A percentile compares a stretch with the other conserved stretches of the same genome.
Conservation (phyloP, 495 filamentous ascomycete species). For the Chaetomium tenue region DNA sequence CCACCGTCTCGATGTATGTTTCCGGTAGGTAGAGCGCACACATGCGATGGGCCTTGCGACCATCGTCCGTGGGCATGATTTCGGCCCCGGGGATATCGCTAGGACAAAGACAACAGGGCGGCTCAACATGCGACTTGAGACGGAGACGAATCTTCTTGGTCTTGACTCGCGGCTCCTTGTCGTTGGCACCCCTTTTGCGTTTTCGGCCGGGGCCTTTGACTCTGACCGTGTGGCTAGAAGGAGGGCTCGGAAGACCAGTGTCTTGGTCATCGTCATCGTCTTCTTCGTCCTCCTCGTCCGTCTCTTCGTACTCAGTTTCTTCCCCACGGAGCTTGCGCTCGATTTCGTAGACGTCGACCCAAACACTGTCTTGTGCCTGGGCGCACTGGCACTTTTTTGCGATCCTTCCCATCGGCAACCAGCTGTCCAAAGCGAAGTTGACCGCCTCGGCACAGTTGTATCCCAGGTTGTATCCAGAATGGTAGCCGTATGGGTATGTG, state of each 20-base stretch:
- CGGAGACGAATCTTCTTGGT: constrained; percentile 71
- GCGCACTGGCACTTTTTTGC: constrained; percentile 98
- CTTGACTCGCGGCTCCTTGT: constrained; percentile 51
- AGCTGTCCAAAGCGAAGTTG: constrained; percentile 93
- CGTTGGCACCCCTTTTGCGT: constrained; percentile 41
- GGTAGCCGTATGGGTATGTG: constrained; percentile 97
- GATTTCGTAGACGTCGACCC: constrained; percentile 94
- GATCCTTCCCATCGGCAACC: constrained; percentile 90
- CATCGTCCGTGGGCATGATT: constrained; percentile 83
- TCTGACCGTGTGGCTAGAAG: constrained; percentile 48
- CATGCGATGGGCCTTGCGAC: constrained; percentile 79
- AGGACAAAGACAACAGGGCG: constrained; percentile 92
- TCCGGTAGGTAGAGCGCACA: constrained; percentile 91
- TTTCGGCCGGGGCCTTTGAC: constrained; percentile 60
- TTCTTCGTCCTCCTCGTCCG: constrained; percentile 71
- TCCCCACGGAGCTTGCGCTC: constrained; percentile 92
- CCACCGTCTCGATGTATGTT: constrained; percentile 77
- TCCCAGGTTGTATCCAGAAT: constrained; percentile 95
- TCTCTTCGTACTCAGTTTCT: constrained; percentile 85
- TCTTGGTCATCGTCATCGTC: constrained; percentile 65
- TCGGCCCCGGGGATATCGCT: constrained; percentile 85
- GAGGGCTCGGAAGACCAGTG: constrained; percentile 71
- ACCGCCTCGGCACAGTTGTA: constrained; percentile 99
- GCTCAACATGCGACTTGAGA: constrained; percentile 65
- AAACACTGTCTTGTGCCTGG: constrained; percentile 83